phyloP scores from a whole-genome alignment of 176 grass and related monocot genomes.

The Typha latifolia region DNA sequence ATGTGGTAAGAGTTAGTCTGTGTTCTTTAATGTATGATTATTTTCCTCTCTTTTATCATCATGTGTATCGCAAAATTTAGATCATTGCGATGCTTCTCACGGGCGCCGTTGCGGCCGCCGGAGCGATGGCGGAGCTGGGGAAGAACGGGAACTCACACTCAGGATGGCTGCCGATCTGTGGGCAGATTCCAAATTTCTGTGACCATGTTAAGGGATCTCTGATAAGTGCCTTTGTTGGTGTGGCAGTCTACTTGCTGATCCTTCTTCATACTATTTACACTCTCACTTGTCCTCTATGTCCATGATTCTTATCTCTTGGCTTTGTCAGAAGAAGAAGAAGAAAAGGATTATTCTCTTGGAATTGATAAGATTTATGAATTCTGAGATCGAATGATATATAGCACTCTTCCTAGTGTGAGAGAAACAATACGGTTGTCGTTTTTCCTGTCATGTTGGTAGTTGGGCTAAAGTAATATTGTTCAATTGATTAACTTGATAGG shows the following conservation, averaged over 20 bases:
- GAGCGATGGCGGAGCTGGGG: constrained; percentile 40
- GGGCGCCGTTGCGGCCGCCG: constrained; percentile 29
- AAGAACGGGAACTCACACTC: constrained; percentile 70
- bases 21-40: not conserved
- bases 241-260: constrained; percentile 24
- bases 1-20: constrained; percentile 37
- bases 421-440: no score
- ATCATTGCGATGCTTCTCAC: constrained; percentile 57
- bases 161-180: constrained; percentile 59
- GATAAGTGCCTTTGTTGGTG: constrained; percentile 48
- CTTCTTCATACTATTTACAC: constrained; percentile 37
- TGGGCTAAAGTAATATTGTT: no score
- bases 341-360: no score
- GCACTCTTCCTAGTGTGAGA: no score
- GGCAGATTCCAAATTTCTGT: constrained; percentile 40
- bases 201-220: constrained; percentile 54
- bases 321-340: no score
- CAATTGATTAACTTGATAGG: no score
- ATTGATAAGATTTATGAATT: no score
- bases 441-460: no score
- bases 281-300: constrained; percentile 27
- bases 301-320: constrained; percentile 6
- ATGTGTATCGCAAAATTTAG: constrained; percentile 16
- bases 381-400: no score
- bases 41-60: not conserved